Percentiles rank a stretch among this genome's conserved stretches.
These are phyloP conservation scores for Pleurozium schreberi DNA, from an alignment of 225 moss, liverwort and hornwort species.

Conservation along the genomic window DNA sequence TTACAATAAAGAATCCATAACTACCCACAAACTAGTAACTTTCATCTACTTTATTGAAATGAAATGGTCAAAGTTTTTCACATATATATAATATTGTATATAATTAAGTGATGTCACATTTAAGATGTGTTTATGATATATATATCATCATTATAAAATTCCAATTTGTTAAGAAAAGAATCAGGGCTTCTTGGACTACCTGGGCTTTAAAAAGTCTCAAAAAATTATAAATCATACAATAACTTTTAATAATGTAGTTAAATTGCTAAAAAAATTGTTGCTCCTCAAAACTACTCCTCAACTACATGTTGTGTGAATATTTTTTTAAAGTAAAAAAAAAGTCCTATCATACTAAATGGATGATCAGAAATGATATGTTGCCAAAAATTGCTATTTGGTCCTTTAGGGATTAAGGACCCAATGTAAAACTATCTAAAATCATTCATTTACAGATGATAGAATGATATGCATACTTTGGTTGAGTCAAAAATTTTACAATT, in stretches of 20 bases:
- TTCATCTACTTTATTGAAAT: neutral
- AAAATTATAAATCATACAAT: neutral
- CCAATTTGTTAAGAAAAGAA: no score
- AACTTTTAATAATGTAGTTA: neutral
- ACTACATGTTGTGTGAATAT: neutral
- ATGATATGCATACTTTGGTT: neutral
- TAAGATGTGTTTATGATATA: no score
- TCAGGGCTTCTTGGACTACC: neutral
- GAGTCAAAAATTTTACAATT: neutral
- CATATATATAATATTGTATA: no score
- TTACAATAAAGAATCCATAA: neutral
- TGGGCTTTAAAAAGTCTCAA: accelerated
- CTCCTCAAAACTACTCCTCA: no score
- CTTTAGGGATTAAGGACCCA: neutral
- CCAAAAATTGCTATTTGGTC: no score
- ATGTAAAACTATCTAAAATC: neutral
- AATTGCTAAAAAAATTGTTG: neutral
- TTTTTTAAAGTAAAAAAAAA: neutral
- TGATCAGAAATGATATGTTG: no score
- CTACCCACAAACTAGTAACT: accelerated
- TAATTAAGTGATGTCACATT: no score
- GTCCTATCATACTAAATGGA: no score
- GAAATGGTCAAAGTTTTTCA: neutral
- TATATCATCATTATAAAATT: no score
- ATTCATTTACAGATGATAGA: neutral